These are phyloP conservation scores for Ceratocystis variospora DNA, from an alignment of 2,329 filamentous ascomycete species.

Conservation along the genomic window DNA sequence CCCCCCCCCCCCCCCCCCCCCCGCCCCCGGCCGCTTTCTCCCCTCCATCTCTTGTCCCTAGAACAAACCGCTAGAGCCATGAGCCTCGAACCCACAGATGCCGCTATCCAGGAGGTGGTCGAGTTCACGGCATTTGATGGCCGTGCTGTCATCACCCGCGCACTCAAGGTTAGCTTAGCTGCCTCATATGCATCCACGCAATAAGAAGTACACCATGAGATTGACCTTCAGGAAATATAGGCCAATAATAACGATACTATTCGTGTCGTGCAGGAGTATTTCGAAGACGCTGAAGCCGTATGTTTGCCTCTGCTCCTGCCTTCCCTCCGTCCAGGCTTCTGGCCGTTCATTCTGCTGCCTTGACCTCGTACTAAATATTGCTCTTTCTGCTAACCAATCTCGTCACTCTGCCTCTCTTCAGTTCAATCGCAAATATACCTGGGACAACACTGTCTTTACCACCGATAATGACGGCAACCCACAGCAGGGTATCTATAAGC, in stretches of 20 bases:
- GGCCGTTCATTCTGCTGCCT: not conserved
- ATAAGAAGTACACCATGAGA: not conserved
- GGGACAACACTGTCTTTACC: conserved; percentile 42
- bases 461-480: conserved; percentile 38
- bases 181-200: not conserved
- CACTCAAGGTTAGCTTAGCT: conserved; percentile 7
- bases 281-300: conserved; percentile 11
- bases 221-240: not conserved
- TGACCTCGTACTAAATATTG: not conserved
- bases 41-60: no score
- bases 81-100: not conserved
- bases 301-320: not conserved
- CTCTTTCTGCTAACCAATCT: not conserved
- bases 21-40: no score
- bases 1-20: not conserved
- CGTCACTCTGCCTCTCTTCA: conserved; percentile 21
- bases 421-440: conserved; percentile 38
- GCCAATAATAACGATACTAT: conserved; percentile 14
- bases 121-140: conserved; percentile 15
- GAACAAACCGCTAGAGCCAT: not conserved
- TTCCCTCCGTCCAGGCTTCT: not conserved
- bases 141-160: conserved; percentile 7
- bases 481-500: conserved; percentile 10
- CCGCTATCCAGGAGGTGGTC: conserved; percentile 13
- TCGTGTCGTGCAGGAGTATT: conserved; percentile 17